A percentile compares a stretch with the other conserved stretches of the same genome.
Evolutionary conservation across 1,284 basidiomycete genomes (phyloP).

Genomic region (Chalciporus piperatoides): DNA sequence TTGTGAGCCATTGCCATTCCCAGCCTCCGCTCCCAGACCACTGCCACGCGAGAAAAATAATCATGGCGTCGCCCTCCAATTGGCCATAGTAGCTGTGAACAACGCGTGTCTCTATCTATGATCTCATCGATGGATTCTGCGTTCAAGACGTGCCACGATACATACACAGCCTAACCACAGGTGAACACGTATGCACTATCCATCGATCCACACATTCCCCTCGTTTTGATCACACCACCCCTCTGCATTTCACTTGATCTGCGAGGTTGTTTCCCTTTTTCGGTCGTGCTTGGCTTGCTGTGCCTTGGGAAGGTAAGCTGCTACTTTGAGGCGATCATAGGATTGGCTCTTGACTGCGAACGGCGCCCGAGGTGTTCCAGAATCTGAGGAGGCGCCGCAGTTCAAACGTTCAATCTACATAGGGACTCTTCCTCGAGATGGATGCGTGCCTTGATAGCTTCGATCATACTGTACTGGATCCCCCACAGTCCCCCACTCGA

Average conservation of each 20-base stretch:
- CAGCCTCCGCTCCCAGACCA: not conserved
- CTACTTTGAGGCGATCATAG: not conserved
- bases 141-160: conserved; percentile 1
- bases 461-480: too few species aligned
- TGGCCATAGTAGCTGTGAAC: conserved; percentile 7
- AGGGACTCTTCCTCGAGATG: too few species aligned
- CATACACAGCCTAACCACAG: not conserved
- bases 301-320: not conserved
- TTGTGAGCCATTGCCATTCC: not conserved
- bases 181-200: conserved; percentile 1
- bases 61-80: conserved; percentile 7
- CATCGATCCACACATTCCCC: conserved; percentile 15
- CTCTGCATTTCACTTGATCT: conserved; percentile 10
- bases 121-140: conserved; percentile 21
- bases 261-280: conserved; percentile 5
- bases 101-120: conserved; percentile 4
- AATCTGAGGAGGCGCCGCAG: too few species aligned
- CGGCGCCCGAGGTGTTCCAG: too few species aligned
- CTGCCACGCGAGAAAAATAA: conserved; percentile 10
- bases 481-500: too few species aligned
- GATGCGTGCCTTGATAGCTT: too few species aligned
- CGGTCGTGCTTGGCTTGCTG: conserved; percentile 4
- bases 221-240: conserved; percentile 12
- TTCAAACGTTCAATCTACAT: too few species aligned
- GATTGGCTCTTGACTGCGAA: not conserved